Evolutionary conservation across 192 early-diverging fungal genomes (phyloP), one percentile per base, ranked within the genome.

Genomic region (Pecoramyces ruminantium): DNA sequence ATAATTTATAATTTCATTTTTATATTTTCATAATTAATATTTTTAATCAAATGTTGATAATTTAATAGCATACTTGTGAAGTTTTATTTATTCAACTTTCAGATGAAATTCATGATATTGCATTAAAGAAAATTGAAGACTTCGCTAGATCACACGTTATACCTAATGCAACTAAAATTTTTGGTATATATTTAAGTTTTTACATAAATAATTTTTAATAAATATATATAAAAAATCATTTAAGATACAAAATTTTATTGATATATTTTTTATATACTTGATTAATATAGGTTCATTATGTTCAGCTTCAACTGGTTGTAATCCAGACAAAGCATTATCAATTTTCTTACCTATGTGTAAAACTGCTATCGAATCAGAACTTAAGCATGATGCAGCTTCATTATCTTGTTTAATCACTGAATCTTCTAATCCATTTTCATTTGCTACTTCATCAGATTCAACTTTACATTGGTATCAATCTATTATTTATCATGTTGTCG

Each of bases 401-500:
- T 83, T 84, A 8, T 87, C 88, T 18, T 86, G 89, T 0, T 82
- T 86, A 51, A 82, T 29, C 78, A 29, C 38, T 80, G 17, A 80
- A 67, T 67, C 82, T 1, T 80, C 82, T 4, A 78, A 86, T 77
- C 89, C 89, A 77, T 89, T 86, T 78, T 83, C 85, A 3, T 89
- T 87, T 81, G 86, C 89, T 28, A 77, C 85, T 80, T 84, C 87
- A 83, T 89, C 89, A 4, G 92, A 93, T 82, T 85, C 93, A 0
- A 88, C 86, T 14, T 83, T 95, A 29, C 94, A 96, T 83, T 96
- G 94, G 91, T 89, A 92, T 81, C 94, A 96, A 79, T 85, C 83
- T 25, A 90, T 94, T 38, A 78, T 95, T 16, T 88, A 86, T 78
- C 88, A 87, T n/a, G 84, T 93, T 11, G 77, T 92, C 11, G 80